Percentiles rank a stretch among this genome's conserved stretches.
Evolutionary conservation across 2,329 filamentous ascomycete genomes (phyloP).

Genomic region (Magnaporthiopsis rhizophila): DNA sequence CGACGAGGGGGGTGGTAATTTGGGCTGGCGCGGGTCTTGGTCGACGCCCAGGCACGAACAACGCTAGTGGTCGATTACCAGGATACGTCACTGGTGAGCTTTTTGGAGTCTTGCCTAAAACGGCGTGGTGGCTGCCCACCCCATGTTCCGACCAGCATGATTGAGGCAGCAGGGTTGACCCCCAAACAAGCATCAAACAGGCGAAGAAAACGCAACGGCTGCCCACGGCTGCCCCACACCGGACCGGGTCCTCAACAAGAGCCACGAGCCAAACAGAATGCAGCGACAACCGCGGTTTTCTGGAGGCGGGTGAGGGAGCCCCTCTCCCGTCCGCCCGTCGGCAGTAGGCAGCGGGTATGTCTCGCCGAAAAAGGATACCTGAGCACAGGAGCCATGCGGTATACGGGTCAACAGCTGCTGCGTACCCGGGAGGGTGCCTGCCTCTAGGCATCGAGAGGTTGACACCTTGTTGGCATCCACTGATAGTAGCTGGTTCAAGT

Average conservation of each 20-base stretch:
- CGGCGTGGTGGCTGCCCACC: constrained; percentile 19
- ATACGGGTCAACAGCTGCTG: not conserved
- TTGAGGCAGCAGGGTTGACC: constrained; percentile 28
- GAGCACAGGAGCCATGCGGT: not conserved
- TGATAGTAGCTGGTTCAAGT: not conserved
- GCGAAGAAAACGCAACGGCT: constrained; percentile 9
- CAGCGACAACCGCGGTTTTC: not conserved
- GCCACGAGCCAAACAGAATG: not conserved
- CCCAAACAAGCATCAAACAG: constrained; percentile 41
- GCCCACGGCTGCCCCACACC: not conserved
- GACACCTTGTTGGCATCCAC: not conserved
- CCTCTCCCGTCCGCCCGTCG: not conserved
- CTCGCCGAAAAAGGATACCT: not conserved
- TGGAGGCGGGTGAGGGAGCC: not conserved
- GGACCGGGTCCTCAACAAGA: not conserved
- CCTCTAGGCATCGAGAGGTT: not conserved
- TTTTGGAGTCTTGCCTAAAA: constrained; percentile 13
- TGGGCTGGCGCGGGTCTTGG: not conserved
- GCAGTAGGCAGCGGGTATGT: not conserved
- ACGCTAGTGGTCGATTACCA: not conserved
- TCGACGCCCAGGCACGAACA: not conserved
- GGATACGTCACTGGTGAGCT: constrained; percentile 9
- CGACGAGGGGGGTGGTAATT: not conserved
- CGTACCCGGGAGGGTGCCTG: not conserved
- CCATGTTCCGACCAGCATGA: constrained; percentile 32